phyloP scores from a whole-genome alignment of 1,284 basidiomycete genomes.

The Stereum hirsutum region DNA sequence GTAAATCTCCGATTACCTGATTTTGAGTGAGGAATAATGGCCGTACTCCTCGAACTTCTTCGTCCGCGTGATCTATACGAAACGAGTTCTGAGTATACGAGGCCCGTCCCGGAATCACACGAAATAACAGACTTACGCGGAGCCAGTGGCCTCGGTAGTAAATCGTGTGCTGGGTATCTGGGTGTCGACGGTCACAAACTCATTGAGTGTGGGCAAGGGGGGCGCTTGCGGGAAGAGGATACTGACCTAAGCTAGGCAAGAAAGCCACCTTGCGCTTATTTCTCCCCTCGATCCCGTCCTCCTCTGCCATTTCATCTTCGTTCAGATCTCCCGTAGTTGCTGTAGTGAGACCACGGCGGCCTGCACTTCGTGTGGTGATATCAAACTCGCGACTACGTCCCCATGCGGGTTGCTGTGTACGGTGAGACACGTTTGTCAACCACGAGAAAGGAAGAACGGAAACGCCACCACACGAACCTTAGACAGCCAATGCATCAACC shows the following conservation, averaged over 20 bases:
- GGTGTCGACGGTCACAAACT: too few relatives aligned
- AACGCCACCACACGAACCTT: conserved; percentile 37
- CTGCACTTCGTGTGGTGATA: conserved; percentile 68
- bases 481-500: conserved; percentile 80
- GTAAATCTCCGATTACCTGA: too few relatives aligned
- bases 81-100: conserved; percentile 15
- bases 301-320: conserved; percentile 69
- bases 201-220: conserved; percentile 5
- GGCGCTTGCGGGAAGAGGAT: conserved; percentile 19
- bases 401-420: conserved; percentile 70
- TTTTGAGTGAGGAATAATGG: conserved; percentile 61
- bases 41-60: conserved; percentile 68
- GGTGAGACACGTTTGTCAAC: conserved; percentile 1
- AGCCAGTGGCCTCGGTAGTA: conserved; percentile 84
- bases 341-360: conserved; percentile 51
- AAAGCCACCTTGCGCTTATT: conserved; percentile 69
- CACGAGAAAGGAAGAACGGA: not conserved
- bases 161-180: conserved; percentile 79
- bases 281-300: conserved; percentile 52
- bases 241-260: conserved; percentile 65
- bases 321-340: conserved; percentile 67
- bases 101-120: conserved; percentile 6
- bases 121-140: conserved; percentile 44
- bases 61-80: conserved; percentile 62
- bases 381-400: conserved; percentile 78